A percentile compares a stretch with the other conserved stretches of the same genome.
These are phyloP conservation scores for Multifurca ochricompacta DNA, from an alignment of 768 basidiomycete species.

Conservation along the genomic window DNA sequence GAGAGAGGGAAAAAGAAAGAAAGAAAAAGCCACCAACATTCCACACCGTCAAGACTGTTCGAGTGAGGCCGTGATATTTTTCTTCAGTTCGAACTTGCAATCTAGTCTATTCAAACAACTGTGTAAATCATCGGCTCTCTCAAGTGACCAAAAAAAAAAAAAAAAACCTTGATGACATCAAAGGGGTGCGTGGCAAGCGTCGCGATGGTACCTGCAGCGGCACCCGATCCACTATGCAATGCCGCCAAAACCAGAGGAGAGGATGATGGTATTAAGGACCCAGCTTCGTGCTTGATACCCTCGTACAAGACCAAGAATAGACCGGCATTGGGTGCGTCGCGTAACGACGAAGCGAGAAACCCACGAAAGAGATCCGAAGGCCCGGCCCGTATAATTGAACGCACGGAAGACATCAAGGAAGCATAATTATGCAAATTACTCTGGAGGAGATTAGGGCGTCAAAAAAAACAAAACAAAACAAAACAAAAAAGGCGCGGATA, in stretches of 20 bases:
- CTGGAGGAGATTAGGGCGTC: slow-evolving; percentile 30
- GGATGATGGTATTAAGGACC: slow-evolving; percentile 40
- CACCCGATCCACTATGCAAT: slow-evolving; percentile 61
- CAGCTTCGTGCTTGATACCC: slow-evolving; percentile 65
- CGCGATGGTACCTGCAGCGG: slow-evolving; percentile 75
- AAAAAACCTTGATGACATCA: slow-evolving; percentile 79
- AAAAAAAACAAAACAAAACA: background rate
- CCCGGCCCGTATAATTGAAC: slow-evolving; percentile 58
- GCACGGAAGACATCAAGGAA: slow-evolving; percentile 50
- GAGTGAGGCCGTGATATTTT: slow-evolving; percentile 62
- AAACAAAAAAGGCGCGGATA: background rate
- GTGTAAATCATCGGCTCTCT: background rate
- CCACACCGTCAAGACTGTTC: slow-evolving; percentile 61
- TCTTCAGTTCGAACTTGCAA: slow-evolving; percentile 83
- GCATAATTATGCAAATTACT: slow-evolving; percentile 72
- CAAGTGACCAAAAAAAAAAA: background rate
- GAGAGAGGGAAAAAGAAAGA: background rate
- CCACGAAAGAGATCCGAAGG: slow-evolving; percentile 80
- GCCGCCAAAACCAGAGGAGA: slow-evolving; percentile 40
- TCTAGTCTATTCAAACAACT: slow-evolving; percentile 60
- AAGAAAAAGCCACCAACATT: slow-evolving; percentile 39
- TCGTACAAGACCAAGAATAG: slow-evolving; percentile 87
- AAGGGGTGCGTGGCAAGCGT: slow-evolving; percentile 87
- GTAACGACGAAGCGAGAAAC: slow-evolving; percentile 77
- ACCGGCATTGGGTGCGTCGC: slow-evolving; percentile 93